Conservation (phyloP, 192 early-diverging fungal genomes). For the Cetraspora pellucida region DNA sequence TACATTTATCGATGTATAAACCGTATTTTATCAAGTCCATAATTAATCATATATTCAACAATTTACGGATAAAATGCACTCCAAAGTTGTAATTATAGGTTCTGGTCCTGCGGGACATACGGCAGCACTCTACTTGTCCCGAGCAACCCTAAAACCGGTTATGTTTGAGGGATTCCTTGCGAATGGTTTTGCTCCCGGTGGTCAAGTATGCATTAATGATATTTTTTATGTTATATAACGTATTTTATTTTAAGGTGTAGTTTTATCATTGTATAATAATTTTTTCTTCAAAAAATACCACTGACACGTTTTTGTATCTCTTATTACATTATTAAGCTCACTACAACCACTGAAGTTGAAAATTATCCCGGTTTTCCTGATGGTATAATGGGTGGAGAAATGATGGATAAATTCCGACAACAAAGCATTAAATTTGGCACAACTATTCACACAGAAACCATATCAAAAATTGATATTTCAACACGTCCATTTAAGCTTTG, state of each 20-base stretch:
- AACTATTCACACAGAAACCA: conserved; percentile 86
- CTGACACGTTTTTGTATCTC: background rate
- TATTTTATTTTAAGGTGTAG: background rate
- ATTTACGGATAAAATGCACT: conserved; percentile 41
- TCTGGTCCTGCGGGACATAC: conserved; percentile 98
- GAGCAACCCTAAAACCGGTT: conserved; percentile 90
- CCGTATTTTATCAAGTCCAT: no score
- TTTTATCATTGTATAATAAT: background rate
- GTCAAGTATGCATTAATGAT: conserved; percentile 37
- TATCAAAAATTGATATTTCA: conserved; percentile 81
- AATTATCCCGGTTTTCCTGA: conserved; percentile 95
- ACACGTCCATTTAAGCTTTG: conserved; percentile 84
- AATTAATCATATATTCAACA: background rate
- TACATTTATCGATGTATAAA: no score
- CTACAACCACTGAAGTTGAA: conserved; percentile 96
- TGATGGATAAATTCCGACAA: conserved; percentile 84
- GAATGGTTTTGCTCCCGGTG: conserved; percentile 69
- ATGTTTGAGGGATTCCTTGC: conserved; percentile 98
- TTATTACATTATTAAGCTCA: conserved; percentile 60
- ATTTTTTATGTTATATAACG: background rate
- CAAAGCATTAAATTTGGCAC: conserved; percentile 91
- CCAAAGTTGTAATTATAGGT: conserved; percentile 76
- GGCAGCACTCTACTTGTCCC: conserved; percentile 92
- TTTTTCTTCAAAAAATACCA: background rate
- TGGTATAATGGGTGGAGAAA: conserved; percentile 84